Percentiles rank a stretch among this genome's conserved stretches.
phyloP scores from a whole-genome alignment of 768 basidiomycete species.

The Amanita molliuscula region DNA sequence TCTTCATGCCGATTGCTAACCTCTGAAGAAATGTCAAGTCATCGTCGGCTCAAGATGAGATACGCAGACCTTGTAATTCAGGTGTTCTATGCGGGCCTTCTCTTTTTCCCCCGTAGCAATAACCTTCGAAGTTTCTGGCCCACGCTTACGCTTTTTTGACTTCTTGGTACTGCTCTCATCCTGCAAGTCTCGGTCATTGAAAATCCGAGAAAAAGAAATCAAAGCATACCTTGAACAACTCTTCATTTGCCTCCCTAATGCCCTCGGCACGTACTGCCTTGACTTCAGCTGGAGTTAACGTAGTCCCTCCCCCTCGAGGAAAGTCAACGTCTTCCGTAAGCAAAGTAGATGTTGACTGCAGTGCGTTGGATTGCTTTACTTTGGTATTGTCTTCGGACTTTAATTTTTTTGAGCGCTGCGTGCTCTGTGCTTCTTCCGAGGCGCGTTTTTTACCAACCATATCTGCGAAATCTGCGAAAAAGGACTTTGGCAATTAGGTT shows the following conservation, averaged over 20 bases:
- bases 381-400: slow-evolving; percentile 31
- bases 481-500: too few relatives aligned
- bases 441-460: slow-evolving; percentile 53
- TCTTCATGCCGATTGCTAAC: slow-evolving; percentile 71
- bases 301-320: slow-evolving; percentile 89
- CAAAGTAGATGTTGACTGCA: slow-evolving; percentile 21
- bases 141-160: slow-evolving; percentile 36
- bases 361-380: slow-evolving; percentile 14
- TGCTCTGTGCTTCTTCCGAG: slow-evolving; percentile 40
- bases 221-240: slow-evolving; percentile 54
- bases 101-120: slow-evolving; percentile 37
- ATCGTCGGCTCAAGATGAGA: background rate
- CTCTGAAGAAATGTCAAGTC: slow-evolving; percentile 34
- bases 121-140: slow-evolving; percentile 27
- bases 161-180: slow-evolving; percentile 31
- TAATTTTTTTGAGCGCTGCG: slow-evolving; percentile 49
- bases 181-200: slow-evolving; percentile 15
- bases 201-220: background rate
- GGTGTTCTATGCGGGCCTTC: slow-evolving; percentile 71
- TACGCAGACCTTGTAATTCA: slow-evolving; percentile 77
- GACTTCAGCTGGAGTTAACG: slow-evolving; percentile 81
- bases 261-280: slow-evolving; percentile 82
- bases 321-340: slow-evolving; percentile 77
- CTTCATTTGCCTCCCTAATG: slow-evolving; percentile 71
- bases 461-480: too few relatives aligned